A percentile compares a stretch with the other conserved stretches of the same genome.
Evolutionary conservation across 805 yeast genomes (phyloP).

Genomic region (Yarrowia divulgata): DNA sequence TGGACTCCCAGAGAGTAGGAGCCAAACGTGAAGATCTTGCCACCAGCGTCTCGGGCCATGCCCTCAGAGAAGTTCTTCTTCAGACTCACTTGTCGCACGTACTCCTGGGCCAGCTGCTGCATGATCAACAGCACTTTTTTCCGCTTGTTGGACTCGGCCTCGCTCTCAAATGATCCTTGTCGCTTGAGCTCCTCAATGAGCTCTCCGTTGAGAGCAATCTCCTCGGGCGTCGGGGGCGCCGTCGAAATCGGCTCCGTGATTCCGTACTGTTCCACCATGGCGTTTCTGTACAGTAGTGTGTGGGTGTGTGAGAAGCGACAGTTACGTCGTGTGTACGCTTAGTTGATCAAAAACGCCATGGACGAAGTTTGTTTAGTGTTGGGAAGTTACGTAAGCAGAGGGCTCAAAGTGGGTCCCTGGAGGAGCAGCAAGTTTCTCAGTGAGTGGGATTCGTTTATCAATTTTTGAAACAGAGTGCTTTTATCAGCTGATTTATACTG

Average conservation of each 20-base stretch:
- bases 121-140: conserved; percentile 72
- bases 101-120: conserved; percentile 78
- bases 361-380: conserved; percentile 23
- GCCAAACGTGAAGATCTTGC: conserved; percentile 95
- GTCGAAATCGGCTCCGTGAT: conserved; percentile 84
- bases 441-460: too few species aligned
- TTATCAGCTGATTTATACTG: too few species aligned
- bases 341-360: conserved; percentile 10
- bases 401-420: neutral
- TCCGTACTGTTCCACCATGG: conserved; percentile 55
- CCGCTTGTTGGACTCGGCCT: conserved; percentile 79
- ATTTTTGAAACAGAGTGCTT: too few species aligned
- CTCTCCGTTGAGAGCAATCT: conserved; percentile 74
- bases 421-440: neutral
- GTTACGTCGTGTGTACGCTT: neutral
- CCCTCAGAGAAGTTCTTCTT: conserved; percentile 94
- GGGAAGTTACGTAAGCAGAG: conserved; percentile 12
- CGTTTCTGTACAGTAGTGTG: neutral
- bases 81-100: conserved; percentile 81
- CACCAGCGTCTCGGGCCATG: conserved; percentile 97
- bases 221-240: conserved; percentile 85
- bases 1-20: conserved; percentile 94
- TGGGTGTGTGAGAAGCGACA: conserved; percentile 2
- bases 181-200: conserved; percentile 79
- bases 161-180: conserved; percentile 89